These are phyloP conservation scores for Coemansia sp. DNA, from an alignment of 371 early-diverging fungal genomes.

Conservation along the genomic window DNA sequence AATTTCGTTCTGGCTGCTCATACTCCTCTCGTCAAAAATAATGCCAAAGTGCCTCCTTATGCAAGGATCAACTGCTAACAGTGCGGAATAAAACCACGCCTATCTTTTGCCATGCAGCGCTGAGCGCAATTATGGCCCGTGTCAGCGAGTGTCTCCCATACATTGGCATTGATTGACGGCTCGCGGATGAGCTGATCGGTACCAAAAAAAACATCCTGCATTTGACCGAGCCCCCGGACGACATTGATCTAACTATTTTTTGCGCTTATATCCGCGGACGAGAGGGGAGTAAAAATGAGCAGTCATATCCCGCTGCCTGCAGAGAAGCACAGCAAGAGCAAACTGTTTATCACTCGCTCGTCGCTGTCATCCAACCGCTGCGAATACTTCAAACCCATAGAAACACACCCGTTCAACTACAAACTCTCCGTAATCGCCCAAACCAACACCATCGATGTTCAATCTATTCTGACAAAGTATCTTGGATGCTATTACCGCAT, in stretches of 20 bases:
- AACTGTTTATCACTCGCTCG: constrained; percentile 44
- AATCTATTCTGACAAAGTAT: neutral
- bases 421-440: constrained; percentile 17
- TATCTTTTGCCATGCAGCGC: too few relatives aligned
- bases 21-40: too few relatives aligned
- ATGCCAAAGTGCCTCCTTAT: too few relatives aligned
- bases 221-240: neutral
- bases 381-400: constrained; percentile 28
- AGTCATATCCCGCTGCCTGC: constrained; percentile 51
- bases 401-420: constrained; percentile 50
- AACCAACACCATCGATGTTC: constrained; percentile 25
- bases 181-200: too few relatives aligned
- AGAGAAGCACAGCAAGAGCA: constrained; percentile 51
- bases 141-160: too few relatives aligned
- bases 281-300: constrained; percentile 34
- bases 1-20: constrained; percentile 25
- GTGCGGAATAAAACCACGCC: too few relatives aligned
- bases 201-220: too few relatives aligned
- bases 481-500: constrained; percentile 29
- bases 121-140: too few relatives aligned
- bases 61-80: too few relatives aligned
- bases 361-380: constrained; percentile 26
- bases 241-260: neutral
- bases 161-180: too few relatives aligned
- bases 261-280: too few relatives aligned